Evolutionary conservation across 2,329 filamentous ascomycete species (phyloP).

Genomic region (Sclerotinia glacialis): DNA sequence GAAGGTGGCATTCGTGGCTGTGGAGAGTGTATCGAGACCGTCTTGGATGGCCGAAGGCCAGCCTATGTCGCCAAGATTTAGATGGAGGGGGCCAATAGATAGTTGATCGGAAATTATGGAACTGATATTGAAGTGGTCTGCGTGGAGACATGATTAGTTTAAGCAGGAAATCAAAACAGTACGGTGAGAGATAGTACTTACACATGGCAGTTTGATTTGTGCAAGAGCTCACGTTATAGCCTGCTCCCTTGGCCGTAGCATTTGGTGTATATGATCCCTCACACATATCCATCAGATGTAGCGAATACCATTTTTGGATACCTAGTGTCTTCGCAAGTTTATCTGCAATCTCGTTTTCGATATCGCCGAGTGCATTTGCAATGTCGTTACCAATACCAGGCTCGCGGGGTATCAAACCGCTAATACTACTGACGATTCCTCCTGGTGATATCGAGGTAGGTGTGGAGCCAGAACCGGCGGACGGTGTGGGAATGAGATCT

Average conservation of each 20-base stretch:
- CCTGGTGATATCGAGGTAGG: constrained; percentile 36
- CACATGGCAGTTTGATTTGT: constrained; percentile 52
- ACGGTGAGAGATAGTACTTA: constrained; percentile 25
- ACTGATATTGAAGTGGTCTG: constrained; percentile 53
- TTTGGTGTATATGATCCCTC: constrained; percentile 44
- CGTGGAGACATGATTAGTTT: not conserved
- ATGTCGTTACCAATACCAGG: constrained; percentile 41
- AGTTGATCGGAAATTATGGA: constrained; percentile 50
- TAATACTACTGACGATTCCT: constrained; percentile 42
- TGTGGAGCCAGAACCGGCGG: constrained; percentile 28
- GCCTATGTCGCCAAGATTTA: constrained; percentile 51
- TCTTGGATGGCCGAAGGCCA: constrained; percentile 57
- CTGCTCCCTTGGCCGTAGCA: constrained; percentile 42
- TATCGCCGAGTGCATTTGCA: constrained; percentile 37
- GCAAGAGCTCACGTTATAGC: constrained; percentile 54
- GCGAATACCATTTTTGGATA: constrained; percentile 59
- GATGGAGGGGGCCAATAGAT: constrained; percentile 40
- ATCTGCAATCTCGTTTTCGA: constrained; percentile 38
- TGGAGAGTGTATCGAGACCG: constrained; percentile 50
- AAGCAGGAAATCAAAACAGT: not conserved
- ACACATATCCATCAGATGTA: constrained; percentile 61
- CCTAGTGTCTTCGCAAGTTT: constrained; percentile 49
- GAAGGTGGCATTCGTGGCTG: constrained; percentile 52
- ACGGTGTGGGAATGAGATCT: constrained; percentile 32
- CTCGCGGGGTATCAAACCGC: constrained; percentile 37